Base-by-base conservation (phyloP, 495 filamentous ascomycete genomes). In the Achaetomiella virescens region DNA sequence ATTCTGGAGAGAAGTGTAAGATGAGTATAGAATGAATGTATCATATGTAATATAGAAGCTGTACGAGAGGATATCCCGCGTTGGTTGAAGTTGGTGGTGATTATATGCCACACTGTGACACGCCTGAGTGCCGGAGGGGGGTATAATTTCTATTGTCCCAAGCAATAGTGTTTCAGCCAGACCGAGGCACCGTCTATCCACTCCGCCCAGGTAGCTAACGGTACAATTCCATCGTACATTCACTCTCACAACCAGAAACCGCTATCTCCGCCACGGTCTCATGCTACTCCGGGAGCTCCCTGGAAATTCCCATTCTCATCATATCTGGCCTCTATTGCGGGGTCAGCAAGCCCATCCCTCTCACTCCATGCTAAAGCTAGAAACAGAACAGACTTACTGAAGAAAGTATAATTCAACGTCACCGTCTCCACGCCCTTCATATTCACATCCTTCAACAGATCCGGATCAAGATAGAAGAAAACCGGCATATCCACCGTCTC, bases 401-500 rank as follows among this genome's bases (percentile, higher is more conserved):
- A 99, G 64, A 99, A 99, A 0, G 95, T 99, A 76, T 99, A 99
- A 57, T 83, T 91, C 66, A 99, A 71, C 45, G 93, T 97, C 48
- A 99, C 88, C 21, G 89, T 93, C 72, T 96, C 90, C 61, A 99
- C 90, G 0, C 87, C 88, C 70, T 79, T 86, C 93, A 97, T 97
- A 44, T 84, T 88, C 18, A 91, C 77, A 72, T 99, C 95, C 56
- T 88, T 88, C 42, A 89, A 76, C 74, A 97, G 88, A 61, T 97
- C 95, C 6, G 95, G 95, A 67, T 99, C 95, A 63, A 99, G 87
- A 71, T 96, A 99, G 68, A 99, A 99, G 75, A 99, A 97, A 6
- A 99, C 95, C 3, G 95, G 95, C 95, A 99, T 99, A 75, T 99
- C 95, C 49, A 99, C 95, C 35, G 90, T 90, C 76, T 99, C 95